These are phyloP conservation scores for Hygrocybe coccinea DNA, from an alignment of 768 basidiomycete species.

Conservation along the genomic window DNA sequence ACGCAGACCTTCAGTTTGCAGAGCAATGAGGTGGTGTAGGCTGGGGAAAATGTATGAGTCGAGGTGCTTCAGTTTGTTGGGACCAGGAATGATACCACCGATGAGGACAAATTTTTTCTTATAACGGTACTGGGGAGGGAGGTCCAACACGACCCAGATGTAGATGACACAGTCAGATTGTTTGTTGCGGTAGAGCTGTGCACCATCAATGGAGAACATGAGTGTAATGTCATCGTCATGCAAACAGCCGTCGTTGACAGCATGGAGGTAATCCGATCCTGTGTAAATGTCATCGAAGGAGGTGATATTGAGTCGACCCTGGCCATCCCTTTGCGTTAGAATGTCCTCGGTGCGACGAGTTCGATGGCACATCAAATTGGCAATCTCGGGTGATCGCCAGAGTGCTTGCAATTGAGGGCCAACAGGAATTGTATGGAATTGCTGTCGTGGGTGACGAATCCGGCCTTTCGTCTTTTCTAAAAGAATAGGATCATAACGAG, in stretches of 20 bases:
- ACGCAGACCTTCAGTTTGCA: constrained; percentile 16
- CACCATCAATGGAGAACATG: constrained; percentile 36
- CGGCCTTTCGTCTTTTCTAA: constrained; percentile 4
- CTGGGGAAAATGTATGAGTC: constrained; percentile 31
- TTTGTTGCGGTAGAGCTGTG: constrained; percentile 38
- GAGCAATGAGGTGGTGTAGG: constrained; percentile 15
- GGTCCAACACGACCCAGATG: constrained; percentile 36
- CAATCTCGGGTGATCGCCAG: constrained; percentile 18
- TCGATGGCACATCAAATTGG: constrained; percentile 28
- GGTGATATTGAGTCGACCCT: background rate
- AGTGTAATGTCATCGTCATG: constrained; percentile 27
- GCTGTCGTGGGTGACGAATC: constrained; percentile 19
- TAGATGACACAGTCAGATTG: constrained; percentile 30
- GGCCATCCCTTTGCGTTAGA: constrained; percentile 9
- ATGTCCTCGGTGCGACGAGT: constrained; percentile 19
- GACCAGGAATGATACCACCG: constrained; percentile 33
- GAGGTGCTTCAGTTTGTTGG: constrained; percentile 31
- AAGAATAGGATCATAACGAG: constrained; percentile 20
- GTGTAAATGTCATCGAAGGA: constrained; percentile 29
- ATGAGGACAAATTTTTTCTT: constrained; percentile 32
- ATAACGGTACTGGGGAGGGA: constrained; percentile 27
- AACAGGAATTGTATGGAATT: constrained; percentile 37
- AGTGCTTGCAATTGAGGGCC: constrained; percentile 41
- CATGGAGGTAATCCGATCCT: constrained; percentile 27
- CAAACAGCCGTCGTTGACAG: constrained; percentile 19